Conservation (phyloP, 345 rosid species). For the Melaleuca quinquenervia region DNA sequence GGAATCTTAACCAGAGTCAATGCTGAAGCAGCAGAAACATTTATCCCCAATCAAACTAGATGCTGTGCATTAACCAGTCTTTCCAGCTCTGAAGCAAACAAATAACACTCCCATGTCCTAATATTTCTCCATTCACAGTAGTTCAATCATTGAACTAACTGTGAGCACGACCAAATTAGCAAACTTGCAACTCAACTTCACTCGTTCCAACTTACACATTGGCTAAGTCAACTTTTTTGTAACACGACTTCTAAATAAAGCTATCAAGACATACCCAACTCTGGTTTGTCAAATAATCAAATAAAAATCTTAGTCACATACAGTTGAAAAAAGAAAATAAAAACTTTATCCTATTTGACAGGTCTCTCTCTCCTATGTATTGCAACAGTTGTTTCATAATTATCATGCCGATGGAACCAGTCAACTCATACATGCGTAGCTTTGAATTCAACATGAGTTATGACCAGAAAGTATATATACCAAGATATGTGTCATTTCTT, state of each 20-base stretch:
- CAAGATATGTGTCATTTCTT: not conserved
- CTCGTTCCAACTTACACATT: not conserved
- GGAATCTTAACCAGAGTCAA: not conserved
- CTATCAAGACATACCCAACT: not conserved
- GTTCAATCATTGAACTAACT: not conserved
- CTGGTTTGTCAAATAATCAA: not conserved
- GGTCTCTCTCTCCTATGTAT: not conserved
- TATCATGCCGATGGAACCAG: not conserved
- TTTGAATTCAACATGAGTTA: not conserved
- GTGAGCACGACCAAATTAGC: not conserved
- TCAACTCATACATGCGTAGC: not conserved
- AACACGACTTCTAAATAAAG: not conserved
- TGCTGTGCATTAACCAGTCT: not conserved
- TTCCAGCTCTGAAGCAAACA: not conserved
- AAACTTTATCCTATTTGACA: not conserved
- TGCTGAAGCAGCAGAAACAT: not conserved
- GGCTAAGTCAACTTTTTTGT: not conserved
- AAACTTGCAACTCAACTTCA: not conserved
- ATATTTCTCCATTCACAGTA: not conserved
- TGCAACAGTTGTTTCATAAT: not conserved
- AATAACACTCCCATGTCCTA: not conserved
- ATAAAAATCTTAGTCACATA: not conserved
- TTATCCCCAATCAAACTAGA: not conserved
- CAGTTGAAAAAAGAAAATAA: not conserved
- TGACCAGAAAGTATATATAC: not conserved